Evolutionary conservation across 768 basidiomycete genomes (phyloP), one percentile per base, ranked within the genome.

Genomic region (Xerocomus potaroensis): DNA sequence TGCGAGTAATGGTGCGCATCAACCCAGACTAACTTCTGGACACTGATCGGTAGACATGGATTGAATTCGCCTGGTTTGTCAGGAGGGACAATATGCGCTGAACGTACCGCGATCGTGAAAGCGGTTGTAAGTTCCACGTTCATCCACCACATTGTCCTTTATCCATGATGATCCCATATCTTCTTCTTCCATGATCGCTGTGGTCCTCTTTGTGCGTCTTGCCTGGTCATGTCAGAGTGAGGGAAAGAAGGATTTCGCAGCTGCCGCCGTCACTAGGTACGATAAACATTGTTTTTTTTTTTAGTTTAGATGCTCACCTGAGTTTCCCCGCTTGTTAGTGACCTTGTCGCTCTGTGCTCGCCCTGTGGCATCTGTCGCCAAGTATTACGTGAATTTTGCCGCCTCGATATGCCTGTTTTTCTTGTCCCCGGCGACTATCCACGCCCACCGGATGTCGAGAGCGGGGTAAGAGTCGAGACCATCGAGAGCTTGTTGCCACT

Each of bases 301-400:
- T 16, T 2, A 8, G 15, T 33, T 14, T 36, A 19, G 14, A 23
- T 14, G 14, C 18, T 18, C 6, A 5, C 18, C 15, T 19, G 15
- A n/a, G n/a, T n/a, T n/a, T 24, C 4, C 16, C 21, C 4, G 18
- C 8, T 23, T 4, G 1, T 1, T 26, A 94, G 91, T 12, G 86
- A 96, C 53, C 80, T 96, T 3, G 56, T 75, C 0, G 61, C 72
- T 0, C 62, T 83, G 0, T 70, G 87, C 38, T 86, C 92, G 2
- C 95, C 95, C 0, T 98, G 96, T 64, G 95, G 95, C 2, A 82
- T 94, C 38, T 99, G 94, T 57, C 84, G 95, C 8, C 94, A 97
- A 63, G 78, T 96, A 41, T 76, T 91, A 40, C 81, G 88, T 48
- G 92, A 95, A 58, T 94, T 95, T 57, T 92, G 88, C 57, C 65